Base-by-base conservation (phyloP, 768 basidiomycete species). In the Suillus hirtellus region DNA sequence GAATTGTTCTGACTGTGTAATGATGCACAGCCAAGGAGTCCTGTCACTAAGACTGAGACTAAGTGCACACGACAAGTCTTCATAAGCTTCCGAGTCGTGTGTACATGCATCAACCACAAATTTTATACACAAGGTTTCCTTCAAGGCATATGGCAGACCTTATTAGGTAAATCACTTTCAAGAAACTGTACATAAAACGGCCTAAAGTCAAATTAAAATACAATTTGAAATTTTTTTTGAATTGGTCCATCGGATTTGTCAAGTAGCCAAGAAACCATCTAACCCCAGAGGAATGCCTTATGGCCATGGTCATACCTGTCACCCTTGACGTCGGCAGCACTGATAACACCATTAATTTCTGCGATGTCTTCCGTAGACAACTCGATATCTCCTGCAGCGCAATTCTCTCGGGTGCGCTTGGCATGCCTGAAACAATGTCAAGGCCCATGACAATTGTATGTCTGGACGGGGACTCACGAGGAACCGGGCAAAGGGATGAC, bases 401-500 rank as follows among this genome's bases (percentile, higher is more conserved):
- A 71, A 55, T 84, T 83, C 67, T 86, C 82, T 44, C 77, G 64
- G 17, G 83, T 80, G 38, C 82, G 76, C 2, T 77, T 71, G 21
- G 72, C 69, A 21, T 76, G 70, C 35, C 73, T 79, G 47, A 15
- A 67, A 35, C 60, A 27, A 40, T 21, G 12, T n/a, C 55, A 56
- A 56, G 42, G 24, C 17, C 3, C 27, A 38, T 53, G 8, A 14
- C 27, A 58, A 35, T 24, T n/a, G 54, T 12, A 27, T 38, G 38
- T 19, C 19, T 12, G n/a, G 58, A 65, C 6, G 34, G 24, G 62
- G 12, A 76, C 77, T 58, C 66, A 80, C 79, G 79, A 78, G 9
- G 79, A 81, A 24, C 85, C 84, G 7, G 83, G 83, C 38, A 85
- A 76, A 4, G 85, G 83, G 59, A 86, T 79, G 49, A 83, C 78